Evolutionary conservation across 768 basidiomycete species (phyloP).

Genomic region (Xerocomellus amylosporus): DNA sequence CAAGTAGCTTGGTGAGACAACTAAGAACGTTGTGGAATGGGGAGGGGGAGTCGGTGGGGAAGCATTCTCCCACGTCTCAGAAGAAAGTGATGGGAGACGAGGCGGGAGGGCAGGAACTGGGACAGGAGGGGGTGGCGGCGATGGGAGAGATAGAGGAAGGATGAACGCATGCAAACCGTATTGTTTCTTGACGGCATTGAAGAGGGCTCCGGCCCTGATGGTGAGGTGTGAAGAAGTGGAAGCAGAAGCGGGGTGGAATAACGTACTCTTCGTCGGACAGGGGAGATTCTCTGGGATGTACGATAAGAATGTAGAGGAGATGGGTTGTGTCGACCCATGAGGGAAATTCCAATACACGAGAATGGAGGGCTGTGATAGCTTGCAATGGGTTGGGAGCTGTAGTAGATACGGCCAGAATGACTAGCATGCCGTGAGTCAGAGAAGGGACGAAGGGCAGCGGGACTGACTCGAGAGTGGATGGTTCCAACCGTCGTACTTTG

Average conservation of each 20-base stretch:
- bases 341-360: conserved; percentile 64
- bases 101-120: conserved; percentile 65
- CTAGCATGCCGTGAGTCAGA: conserved; percentile 38
- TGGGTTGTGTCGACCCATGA: conserved; percentile 76
- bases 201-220: conserved; percentile 67
- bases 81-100: conserved; percentile 54
- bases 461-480: conserved; percentile 77
- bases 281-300: conserved; percentile 68
- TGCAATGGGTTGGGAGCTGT: conserved; percentile 79
- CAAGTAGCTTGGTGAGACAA: conserved; percentile 35
- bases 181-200: conserved; percentile 87
- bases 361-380: conserved; percentile 71
- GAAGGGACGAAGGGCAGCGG: conserved; percentile 4
- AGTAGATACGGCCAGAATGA: conserved; percentile 80
- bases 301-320: conserved; percentile 71
- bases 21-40: neutral
- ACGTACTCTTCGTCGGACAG: conserved; percentile 80
- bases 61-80: conserved; percentile 24
- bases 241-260: conserved; percentile 2
- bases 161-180: conserved; percentile 77
- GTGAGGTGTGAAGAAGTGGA: conserved; percentile 7
- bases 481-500: conserved; percentile 77
- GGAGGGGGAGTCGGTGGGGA: neutral
- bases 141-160: conserved; percentile 59
- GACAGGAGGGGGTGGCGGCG: conserved; percentile 61